A percentile compares a stretch with the other conserved stretches of the same genome.
Conservation (phyloP, 345 rosid species). For the Rhodamnia rubescens region DNA sequence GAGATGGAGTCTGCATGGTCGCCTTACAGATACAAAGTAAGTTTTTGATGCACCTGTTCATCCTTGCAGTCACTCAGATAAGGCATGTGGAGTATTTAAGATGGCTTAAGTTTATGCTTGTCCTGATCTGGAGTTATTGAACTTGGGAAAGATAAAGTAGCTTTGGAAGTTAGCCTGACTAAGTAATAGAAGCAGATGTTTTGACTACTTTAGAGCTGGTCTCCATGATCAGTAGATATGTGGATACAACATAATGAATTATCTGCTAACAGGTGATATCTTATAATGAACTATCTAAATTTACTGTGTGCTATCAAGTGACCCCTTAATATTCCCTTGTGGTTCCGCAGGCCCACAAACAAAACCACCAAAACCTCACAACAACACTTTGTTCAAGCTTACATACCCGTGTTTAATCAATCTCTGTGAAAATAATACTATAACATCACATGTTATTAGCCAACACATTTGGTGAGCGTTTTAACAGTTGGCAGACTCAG, state of each 20-base stretch:
- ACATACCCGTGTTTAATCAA: not conserved
- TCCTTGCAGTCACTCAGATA: not conserved
- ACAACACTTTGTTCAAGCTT: not conserved
- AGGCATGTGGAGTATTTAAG: not conserved
- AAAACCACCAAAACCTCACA: not conserved
- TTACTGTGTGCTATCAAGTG: not conserved
- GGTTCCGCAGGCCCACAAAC: not conserved
- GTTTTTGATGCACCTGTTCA: not conserved
- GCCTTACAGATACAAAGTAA: constrained; percentile 74
- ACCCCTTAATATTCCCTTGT: not conserved
- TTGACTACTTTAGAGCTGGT: not conserved
- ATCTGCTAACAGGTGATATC: not conserved
- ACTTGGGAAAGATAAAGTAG: not conserved
- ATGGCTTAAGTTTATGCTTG: not conserved
- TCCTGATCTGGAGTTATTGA: not conserved
- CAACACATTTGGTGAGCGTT: not conserved
- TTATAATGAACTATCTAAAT: not conserved
- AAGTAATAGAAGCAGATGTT: not conserved
- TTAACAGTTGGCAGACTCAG: not conserved
- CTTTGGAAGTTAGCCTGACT: not conserved
- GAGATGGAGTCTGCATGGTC: constrained; percentile 97
- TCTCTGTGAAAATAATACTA: not conserved
- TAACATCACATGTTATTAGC: not conserved
- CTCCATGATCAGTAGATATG: not conserved
- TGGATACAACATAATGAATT: not conserved